Evolutionary conservation across 2,329 filamentous ascomycete genomes (phyloP).

Genomic region (Sporothrix brasiliensis): DNA sequence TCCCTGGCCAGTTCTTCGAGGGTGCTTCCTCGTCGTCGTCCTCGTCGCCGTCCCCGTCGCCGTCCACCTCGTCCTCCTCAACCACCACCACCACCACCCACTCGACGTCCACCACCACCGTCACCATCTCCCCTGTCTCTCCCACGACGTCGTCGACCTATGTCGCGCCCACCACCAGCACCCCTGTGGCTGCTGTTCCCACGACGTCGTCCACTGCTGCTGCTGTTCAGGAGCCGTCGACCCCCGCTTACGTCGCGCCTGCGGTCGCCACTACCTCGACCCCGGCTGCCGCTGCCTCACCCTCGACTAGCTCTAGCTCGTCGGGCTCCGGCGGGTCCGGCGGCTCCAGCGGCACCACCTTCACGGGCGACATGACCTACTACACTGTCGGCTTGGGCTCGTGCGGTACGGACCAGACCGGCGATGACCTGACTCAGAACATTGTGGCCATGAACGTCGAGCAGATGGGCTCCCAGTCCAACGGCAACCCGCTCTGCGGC

Average conservation of each 20-base stretch:
- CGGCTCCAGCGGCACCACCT: slow-evolving; percentile 42
- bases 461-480: slow-evolving; percentile 66
- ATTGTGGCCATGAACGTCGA: slow-evolving; percentile 69
- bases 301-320: slow-evolving; percentile 33
- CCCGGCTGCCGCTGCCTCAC: slow-evolving; percentile 37
- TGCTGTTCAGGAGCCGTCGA: slow-evolving; percentile 21
- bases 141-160: slow-evolving; percentile 14
- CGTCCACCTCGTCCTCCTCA: not conserved
- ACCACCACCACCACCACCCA: not conserved
- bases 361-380: slow-evolving; percentile 71
- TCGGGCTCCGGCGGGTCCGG: slow-evolving; percentile 37
- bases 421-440: slow-evolving; percentile 56
- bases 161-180: slow-evolving; percentile 16
- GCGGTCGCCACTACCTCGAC: slow-evolving; percentile 31
- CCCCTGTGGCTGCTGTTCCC: slow-evolving; percentile 28
- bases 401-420: slow-evolving; percentile 66
- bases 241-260: slow-evolving; percentile 21
- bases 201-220: slow-evolving; percentile 33
- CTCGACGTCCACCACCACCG: slow-evolving; percentile 17
- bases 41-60: too few relatives aligned
- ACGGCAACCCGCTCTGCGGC: slow-evolving; percentile 71
- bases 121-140: not conserved
- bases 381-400: slow-evolving; percentile 69
- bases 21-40: slow-evolving; percentile 32
- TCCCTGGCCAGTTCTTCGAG: slow-evolving; percentile 45